These are phyloP conservation scores for Penicillium sp. DNA, from an alignment of 2,329 filamentous ascomycete species.

Conservation along the genomic window DNA sequence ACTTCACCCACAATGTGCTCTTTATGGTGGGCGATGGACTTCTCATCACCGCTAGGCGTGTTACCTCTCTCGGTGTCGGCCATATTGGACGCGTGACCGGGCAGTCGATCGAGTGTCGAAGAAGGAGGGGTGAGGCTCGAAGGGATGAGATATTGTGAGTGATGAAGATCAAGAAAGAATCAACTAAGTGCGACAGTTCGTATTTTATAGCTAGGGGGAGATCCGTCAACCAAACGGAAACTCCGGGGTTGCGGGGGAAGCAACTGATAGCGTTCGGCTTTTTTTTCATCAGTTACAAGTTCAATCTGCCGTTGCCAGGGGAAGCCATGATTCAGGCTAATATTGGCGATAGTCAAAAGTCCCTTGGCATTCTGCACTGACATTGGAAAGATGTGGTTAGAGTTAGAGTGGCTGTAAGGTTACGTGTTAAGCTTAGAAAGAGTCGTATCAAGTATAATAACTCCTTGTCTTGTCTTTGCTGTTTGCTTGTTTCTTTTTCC, in stretches of 20 bases:
- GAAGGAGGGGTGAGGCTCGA: not conserved
- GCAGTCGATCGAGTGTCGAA: not conserved
- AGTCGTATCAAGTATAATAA: not conserved
- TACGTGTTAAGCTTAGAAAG: too few species aligned
- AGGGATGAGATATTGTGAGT: not conserved
- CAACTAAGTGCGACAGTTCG: not conserved
- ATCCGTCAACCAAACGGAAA: not conserved
- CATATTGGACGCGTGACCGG: slow-evolving; percentile 1
- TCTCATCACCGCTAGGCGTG: slow-evolving; percentile 22
- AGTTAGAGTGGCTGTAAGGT: not conserved
- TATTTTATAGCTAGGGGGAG: slow-evolving; percentile 3
- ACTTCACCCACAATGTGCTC: slow-evolving; percentile 15
- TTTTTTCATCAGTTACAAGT: not conserved
- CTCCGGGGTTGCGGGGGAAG: slow-evolving; percentile 10
- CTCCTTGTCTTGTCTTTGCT: too few species aligned
- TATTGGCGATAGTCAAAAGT: not conserved
- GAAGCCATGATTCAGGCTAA: not conserved
- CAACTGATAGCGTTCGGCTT: not conserved
- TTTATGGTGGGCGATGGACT: slow-evolving; percentile 20
- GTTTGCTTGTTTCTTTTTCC: too few species aligned
- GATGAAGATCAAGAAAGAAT: not conserved
- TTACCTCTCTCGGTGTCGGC: slow-evolving; percentile 3
- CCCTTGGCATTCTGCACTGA: not conserved
- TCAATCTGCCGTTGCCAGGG: slow-evolving; percentile 15
- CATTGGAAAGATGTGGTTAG: not conserved